Conservation (phyloP, 352 stramenopile species). For the Pythium dissotocum region DNA sequence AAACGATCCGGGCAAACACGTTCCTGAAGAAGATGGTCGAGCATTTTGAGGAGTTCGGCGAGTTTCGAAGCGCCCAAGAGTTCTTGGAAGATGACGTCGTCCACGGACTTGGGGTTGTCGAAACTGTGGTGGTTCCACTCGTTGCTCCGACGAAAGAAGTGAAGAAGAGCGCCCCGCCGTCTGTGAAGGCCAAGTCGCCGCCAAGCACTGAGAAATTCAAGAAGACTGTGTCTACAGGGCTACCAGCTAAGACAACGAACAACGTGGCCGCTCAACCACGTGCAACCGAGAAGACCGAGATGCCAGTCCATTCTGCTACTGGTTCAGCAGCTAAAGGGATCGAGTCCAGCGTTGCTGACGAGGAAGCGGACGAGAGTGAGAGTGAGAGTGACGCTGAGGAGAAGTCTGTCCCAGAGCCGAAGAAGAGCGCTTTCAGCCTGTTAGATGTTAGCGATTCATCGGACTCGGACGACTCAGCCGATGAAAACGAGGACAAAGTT, state of each 20-base stretch:
- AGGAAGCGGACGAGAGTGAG: background rate
- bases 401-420: constrained; percentile 13
- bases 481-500: constrained; percentile 15
- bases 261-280: background rate
- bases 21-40: constrained; percentile 91
- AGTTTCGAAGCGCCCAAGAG: constrained; percentile 87
- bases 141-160: too few relatives aligned
- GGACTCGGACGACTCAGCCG: constrained; percentile 27
- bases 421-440: constrained; percentile 41
- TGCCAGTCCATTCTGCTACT: background rate
- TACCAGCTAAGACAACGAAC: constrained; percentile 21
- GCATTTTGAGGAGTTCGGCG: constrained; percentile 94
- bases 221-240: constrained; percentile 18
- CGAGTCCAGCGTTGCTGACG: constrained; percentile 2
- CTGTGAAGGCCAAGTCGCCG: background rate
- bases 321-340: background rate
- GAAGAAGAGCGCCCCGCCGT: constrained; percentile 3
- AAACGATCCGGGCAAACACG: constrained; percentile 89
- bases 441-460: constrained; percentile 20
- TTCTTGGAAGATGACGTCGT: constrained; percentile 70
- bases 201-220: constrained; percentile 7
- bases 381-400: constrained; percentile 15
- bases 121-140: background rate
- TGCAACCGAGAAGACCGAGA: constrained; percentile 1
- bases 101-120: constrained; percentile 25